phyloP scores from a whole-genome alignment of 129 eudicot genomes.

The Centella asiatica region DNA sequence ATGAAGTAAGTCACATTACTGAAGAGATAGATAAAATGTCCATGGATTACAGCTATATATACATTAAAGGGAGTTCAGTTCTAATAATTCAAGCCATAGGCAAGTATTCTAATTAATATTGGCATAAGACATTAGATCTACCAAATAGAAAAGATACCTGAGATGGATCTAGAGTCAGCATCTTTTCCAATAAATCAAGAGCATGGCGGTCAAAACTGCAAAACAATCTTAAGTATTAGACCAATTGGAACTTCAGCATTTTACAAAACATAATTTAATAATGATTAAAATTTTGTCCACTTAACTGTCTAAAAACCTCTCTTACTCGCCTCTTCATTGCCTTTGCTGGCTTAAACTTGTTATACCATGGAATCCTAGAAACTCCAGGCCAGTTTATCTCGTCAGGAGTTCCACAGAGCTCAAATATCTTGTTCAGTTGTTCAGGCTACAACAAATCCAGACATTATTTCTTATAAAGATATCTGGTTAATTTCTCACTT shows the following conservation, averaged over 20 bases:
- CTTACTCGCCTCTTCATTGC: constrained; percentile 72
- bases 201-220: constrained; percentile 82
- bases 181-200: constrained; percentile 73
- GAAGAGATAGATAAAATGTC: background rate
- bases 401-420: constrained; percentile 83
- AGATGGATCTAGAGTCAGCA: constrained; percentile 92
- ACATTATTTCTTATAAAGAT: background rate
- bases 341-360: constrained; percentile 62
- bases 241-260: background rate
- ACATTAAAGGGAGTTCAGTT: background rate
- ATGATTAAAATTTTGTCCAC: constrained; percentile 9
- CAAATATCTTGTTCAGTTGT: constrained; percentile 70
- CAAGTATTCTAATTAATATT: background rate
- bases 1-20: background rate
- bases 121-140: background rate
- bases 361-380: constrained; percentile 65
- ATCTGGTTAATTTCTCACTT: too few relatives aligned
- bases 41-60: too few relatives aligned
- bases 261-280: background rate
- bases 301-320: constrained; percentile 84
- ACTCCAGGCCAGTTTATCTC: constrained; percentile 94
- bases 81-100: background rate
- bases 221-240: background rate
- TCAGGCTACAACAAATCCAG: constrained; percentile 49
- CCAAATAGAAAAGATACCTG: constrained; percentile 38